phyloP scores from a whole-genome alignment of 768 basidiomycete species.

The Clitopilus hobsonii region DNA sequence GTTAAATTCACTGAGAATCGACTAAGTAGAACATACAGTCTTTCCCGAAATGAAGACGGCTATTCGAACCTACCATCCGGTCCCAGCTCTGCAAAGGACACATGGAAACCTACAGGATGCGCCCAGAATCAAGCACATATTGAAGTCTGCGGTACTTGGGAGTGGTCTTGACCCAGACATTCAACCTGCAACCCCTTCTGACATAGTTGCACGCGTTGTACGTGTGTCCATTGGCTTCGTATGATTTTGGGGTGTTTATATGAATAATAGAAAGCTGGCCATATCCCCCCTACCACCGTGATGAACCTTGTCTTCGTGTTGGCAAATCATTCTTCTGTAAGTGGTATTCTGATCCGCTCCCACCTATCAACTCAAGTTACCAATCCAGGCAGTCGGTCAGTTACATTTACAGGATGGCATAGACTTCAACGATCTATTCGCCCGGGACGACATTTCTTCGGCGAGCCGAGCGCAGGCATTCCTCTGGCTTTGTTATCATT shows the following conservation, averaged over 20 bases:
- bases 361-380: conserved; percentile 18
- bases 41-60: conserved; percentile 79
- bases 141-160: conserved; percentile 55
- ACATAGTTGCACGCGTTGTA: conserved; percentile 52
- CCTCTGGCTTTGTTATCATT: conserved; percentile 82
- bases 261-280: conserved; percentile 33
- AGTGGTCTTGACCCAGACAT: conserved; percentile 23
- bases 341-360: conserved; percentile 11
- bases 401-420: conserved; percentile 67
- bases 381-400: conserved; percentile 49
- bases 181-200: conserved; percentile 49
- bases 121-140: conserved; percentile 70
- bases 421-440: conserved; percentile 80
- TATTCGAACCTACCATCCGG: conserved; percentile 73
- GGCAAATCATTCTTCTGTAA: conserved; percentile 51
- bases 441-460: conserved; percentile 69
- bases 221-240: background rate
- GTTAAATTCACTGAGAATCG: conserved; percentile 5
- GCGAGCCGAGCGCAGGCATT: conserved; percentile 73
- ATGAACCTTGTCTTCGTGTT: conserved; percentile 70
- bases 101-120: conserved; percentile 73
- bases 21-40: no score
- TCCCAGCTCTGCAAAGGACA: conserved; percentile 67
- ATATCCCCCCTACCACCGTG: conserved; percentile 63
- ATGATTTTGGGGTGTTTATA: conserved; percentile 3